phyloP scores from a whole-genome alignment of 352 stramenopile species.

The Globisporangium solare region DNA sequence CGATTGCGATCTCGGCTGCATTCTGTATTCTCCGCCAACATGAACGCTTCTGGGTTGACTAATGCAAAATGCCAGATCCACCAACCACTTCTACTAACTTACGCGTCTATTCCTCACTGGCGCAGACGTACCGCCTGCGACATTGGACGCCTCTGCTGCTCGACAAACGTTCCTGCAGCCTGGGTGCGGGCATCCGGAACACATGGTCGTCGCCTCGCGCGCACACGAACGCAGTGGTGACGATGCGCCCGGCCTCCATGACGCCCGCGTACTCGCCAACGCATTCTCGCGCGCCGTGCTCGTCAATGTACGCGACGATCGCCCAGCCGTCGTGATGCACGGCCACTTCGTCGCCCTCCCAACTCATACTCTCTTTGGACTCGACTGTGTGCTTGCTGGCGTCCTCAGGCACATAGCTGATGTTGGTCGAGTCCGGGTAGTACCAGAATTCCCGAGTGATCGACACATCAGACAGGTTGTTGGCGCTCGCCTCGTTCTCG shows the following conservation, averaged over 20 bases:
- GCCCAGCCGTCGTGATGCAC: neutral
- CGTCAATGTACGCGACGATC: neutral
- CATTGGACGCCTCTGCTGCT: neutral
- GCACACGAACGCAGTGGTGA: neutral
- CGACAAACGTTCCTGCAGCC: too few species aligned
- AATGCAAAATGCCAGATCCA: too few species aligned
- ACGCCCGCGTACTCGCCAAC: neutral
- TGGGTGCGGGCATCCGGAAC: neutral
- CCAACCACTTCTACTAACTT: too few species aligned
- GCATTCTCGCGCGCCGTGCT: neutral
- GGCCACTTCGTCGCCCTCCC: neutral
- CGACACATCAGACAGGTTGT: too few species aligned
- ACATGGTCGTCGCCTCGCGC: neutral
- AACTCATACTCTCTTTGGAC: neutral
- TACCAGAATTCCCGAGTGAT: neutral
- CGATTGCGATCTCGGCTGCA: too few species aligned
- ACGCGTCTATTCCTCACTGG: too few species aligned
- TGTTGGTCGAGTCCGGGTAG: neutral
- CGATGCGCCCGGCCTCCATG: neutral
- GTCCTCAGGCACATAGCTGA: neutral
- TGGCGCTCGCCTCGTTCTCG: neutral
- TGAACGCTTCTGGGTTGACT: too few species aligned
- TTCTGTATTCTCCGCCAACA: too few species aligned
- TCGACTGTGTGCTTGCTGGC: neutral
- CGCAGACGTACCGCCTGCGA: too few species aligned